Percentiles rank a stretch among this genome's conserved stretches.
phyloP scores from a whole-genome alignment of 257 asterid species.

The Euphrasia confusa region DNA sequence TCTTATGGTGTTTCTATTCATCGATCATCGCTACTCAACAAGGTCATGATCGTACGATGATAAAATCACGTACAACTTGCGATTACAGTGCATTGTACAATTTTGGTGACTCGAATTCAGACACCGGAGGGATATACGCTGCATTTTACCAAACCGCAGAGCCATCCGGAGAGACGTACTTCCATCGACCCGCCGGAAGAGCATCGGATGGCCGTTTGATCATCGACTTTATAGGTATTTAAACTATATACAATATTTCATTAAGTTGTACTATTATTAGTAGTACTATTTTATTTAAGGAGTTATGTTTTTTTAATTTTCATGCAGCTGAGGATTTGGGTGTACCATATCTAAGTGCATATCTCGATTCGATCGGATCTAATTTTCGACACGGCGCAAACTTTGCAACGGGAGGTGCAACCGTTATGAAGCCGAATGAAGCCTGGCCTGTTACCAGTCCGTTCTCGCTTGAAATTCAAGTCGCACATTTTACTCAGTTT shows the following conservation, averaged over 20 bases:
- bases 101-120: slow-evolving; percentile 60
- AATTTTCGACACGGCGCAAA: slow-evolving; percentile 50
- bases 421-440: slow-evolving; percentile 31
- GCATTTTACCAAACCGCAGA: slow-evolving; percentile 38
- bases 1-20: slow-evolving; percentile 15
- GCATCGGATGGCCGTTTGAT: slow-evolving; percentile 56
- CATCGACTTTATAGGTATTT: slow-evolving; percentile 46
- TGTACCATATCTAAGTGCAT: slow-evolving; percentile 45
- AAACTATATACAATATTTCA: neutral
- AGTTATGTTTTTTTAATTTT: neutral
- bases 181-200: slow-evolving; percentile 42
- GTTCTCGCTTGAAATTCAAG: slow-evolving; percentile 54
- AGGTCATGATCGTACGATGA: slow-evolving; percentile 7
- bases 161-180: slow-evolving; percentile 46
- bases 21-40: neutral
- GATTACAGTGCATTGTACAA: slow-evolving; percentile 40
- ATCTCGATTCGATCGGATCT: slow-evolving; percentile 52
- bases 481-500: slow-evolving; percentile 48
- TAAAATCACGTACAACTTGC: slow-evolving; percentile 22
- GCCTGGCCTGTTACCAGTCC: slow-evolving; percentile 53
- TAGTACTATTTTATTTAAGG: too few relatives aligned
- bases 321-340: slow-evolving; percentile 44
- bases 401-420: slow-evolving; percentile 75
- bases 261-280: too few relatives aligned
- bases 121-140: slow-evolving; percentile 48